Base-by-base conservation (phyloP, 2,329 filamentous ascomycete species). In the Ascomycota sp. region DNA sequence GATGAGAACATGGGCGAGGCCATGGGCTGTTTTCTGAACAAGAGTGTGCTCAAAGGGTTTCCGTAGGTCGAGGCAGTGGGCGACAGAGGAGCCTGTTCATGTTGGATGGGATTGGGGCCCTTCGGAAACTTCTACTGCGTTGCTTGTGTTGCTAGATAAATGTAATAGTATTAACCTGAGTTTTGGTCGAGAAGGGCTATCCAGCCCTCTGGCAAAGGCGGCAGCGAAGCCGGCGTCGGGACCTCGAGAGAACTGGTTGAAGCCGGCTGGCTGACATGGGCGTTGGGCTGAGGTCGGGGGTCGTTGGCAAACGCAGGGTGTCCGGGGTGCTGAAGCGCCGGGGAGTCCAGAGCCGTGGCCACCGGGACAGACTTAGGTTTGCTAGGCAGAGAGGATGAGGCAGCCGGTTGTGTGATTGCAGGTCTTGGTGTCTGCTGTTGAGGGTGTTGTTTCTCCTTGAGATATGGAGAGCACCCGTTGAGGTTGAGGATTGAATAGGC, bases 121-220 rank as follows among this genome's bases (percentile, higher is more conserved):
- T 94, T 95, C 20, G 89, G 89, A 40, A 95, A 95, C 45, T 98
- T 89, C 89, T 89, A 98, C 48, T 98, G 89, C 1, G 89, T 98
- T 3, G 85, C 82, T 47, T 95, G 89, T 1, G 81, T 85, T 2
- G 85, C 79, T 20, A 98, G 64, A 50, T 98, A 89, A 35, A 98
- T 98, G 46, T 98, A 98, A 52, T 98, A 98, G 53, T 95, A 98
- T 47, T 95, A 86, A 2, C 89, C 89, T 2, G 86, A 95, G 46
- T 79, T 93, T 40, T 82, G 79, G 48, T 98, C 89, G 4, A 95
- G 63, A 50, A 95, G 89, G 13, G 89, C 82, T 44, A 98, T 95
- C 89, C 89, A 98, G 22, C 89, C 89, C 55, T 98, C 89, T 5
- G 89, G 89, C 11, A 98, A 63, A 3, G 86, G 89, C 15, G 89